Conservation (phyloP, 345 rosid genomes). For the Acer campestre region DNA sequence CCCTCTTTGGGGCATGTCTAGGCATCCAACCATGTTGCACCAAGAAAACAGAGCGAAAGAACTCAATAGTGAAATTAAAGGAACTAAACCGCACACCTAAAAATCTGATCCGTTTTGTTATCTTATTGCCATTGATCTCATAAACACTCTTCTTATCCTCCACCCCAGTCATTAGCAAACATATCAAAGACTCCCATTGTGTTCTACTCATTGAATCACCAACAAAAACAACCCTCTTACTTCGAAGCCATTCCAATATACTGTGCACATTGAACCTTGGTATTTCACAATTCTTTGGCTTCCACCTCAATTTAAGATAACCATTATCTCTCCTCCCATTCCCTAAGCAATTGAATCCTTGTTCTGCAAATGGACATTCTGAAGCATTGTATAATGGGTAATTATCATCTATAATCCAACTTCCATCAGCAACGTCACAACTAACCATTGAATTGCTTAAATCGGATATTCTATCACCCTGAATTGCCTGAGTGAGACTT, state of each 20-base stretch:
- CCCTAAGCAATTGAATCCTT: constrained; percentile 74
- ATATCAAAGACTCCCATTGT: constrained; percentile 90
- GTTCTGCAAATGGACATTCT: constrained; percentile 73
- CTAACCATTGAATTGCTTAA: constrained; percentile 33
- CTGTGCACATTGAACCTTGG: constrained; percentile 52
- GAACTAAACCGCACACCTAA: constrained; percentile 79
- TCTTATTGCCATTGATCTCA: constrained; percentile 75
- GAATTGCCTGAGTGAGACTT: constrained; percentile 51
- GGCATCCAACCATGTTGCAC: constrained; percentile 77
- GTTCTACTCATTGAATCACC: constrained; percentile 94
- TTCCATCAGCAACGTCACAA: constrained; percentile 63
- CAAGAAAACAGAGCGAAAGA: constrained; percentile 88
- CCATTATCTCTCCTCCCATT: constrained; percentile 65
- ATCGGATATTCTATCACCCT: constrained; percentile 42
- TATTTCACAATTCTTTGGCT: constrained; percentile 65
- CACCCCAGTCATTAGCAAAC: constrained; percentile 82
- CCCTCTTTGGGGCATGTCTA: constrained; percentile 75
- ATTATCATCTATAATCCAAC: constrained; percentile 62
- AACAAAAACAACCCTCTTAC: constrained; percentile 78
- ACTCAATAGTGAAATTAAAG: constrained; percentile 74
- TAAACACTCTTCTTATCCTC: constrained; percentile 81
- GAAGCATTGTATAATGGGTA: constrained; percentile 74
- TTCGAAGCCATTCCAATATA: constrained; percentile 57
- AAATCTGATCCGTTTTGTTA: constrained; percentile 78
- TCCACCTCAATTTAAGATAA: constrained; percentile 84